Conservation (phyloP, 2,329 filamentous ascomycete genomes). For the Stemphylium beticola region DNA sequence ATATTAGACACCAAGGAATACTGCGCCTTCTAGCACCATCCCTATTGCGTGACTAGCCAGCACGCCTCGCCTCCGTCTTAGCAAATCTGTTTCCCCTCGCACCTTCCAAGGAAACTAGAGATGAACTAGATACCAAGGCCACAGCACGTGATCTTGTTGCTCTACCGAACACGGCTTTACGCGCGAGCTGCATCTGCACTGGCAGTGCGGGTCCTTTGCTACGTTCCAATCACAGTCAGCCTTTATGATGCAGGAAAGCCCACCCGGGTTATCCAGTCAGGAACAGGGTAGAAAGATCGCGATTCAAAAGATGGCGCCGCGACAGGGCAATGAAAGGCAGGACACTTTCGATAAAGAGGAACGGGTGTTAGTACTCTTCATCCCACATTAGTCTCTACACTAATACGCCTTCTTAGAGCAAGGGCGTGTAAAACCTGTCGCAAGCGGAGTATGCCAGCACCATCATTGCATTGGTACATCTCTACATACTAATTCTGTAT, state of each 20-base stretch:
- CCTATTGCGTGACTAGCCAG: neutral
- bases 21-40: neutral
- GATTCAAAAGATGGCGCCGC: slow-evolving; percentile 18
- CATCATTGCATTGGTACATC: neutral
- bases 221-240: neutral
- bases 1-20: neutral
- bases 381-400: neutral
- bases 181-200: slow-evolving; percentile 3
- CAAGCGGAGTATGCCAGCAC: slow-evolving; percentile 24
- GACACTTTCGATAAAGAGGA: slow-evolving; percentile 21
- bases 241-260: slow-evolving; percentile 6
- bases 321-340: slow-evolving; percentile 6
- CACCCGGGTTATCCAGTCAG: neutral
- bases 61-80: neutral
- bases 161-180: neutral
- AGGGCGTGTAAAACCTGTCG: slow-evolving; percentile 35
- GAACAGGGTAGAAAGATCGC: slow-evolving; percentile 21
- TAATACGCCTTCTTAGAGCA: slow-evolving; percentile 11
- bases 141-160: neutral
- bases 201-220: neutral
- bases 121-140: neutral
- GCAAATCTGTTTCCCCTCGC: neutral
- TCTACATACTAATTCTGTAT: neutral
- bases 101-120: neutral
- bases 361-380: slow-evolving; percentile 21